phyloP scores from a whole-genome alignment of 306 rosid genomes.

The Rosa persica region DNA sequence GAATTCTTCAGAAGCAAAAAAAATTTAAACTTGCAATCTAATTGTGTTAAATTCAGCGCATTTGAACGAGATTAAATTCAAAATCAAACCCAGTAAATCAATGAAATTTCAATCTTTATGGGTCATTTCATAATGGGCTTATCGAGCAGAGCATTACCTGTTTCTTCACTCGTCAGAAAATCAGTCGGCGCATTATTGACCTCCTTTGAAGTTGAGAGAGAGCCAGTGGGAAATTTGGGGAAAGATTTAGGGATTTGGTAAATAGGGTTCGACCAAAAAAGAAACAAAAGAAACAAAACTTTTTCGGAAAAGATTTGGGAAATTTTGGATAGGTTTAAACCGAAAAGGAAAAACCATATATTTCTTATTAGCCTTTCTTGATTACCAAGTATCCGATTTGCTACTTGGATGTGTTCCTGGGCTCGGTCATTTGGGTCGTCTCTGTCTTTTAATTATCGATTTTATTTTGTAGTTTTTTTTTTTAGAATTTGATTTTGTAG shows the following conservation, averaged over 20 bases:
- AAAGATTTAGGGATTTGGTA: conserved; percentile 5
- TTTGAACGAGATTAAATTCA: neutral
- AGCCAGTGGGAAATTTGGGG: neutral
- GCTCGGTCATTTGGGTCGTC: neutral
- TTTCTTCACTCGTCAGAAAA: neutral
- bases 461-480: neutral
- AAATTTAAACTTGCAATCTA: neutral
- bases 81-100: neutral
- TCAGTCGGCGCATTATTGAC: neutral
- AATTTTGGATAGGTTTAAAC: neutral
- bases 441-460: neutral
- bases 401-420: neutral
- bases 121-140: neutral
- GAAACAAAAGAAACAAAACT: neutral
- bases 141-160: conserved; percentile 1
- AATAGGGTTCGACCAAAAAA: neutral
- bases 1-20: neutral
- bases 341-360: neutral
- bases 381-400: neutral
- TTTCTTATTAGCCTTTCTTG: neutral
- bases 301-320: neutral
- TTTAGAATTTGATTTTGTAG: too few relatives aligned
- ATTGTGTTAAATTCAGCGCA: neutral
- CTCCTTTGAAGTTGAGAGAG: neutral
- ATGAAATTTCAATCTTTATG: neutral